Evolutionary conservation across 495 filamentous ascomycete genomes (phyloP).

Genomic region (Penicillium odoratum): DNA sequence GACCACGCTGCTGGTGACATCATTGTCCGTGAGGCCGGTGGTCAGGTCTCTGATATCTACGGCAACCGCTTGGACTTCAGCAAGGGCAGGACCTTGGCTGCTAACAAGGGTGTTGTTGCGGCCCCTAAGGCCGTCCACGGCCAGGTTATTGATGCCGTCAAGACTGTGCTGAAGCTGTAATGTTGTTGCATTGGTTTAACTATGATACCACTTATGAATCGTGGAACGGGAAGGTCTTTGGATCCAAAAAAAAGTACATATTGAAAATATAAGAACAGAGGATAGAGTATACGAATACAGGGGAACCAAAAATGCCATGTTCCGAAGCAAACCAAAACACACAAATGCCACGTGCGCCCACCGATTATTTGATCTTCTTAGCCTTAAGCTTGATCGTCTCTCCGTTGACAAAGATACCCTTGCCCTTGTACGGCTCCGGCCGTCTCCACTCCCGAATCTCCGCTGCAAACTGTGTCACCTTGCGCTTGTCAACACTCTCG

Average conservation of each 20-base stretch:
- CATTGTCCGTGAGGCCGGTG: conserved; percentile 92
- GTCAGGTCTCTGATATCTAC: conserved; percentile 81
- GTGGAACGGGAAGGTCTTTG: conserved; percentile 9
- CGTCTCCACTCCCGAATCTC: conserved; percentile 82
- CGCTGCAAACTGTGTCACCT: conserved; percentile 87
- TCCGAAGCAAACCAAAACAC: conserved; percentile 26
- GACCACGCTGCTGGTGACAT: conserved; percentile 97
- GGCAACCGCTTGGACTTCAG: conserved; percentile 82
- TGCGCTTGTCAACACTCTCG: conserved; percentile 81
- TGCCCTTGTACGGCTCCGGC: conserved; percentile 98
- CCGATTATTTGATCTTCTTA: conserved; percentile 91
- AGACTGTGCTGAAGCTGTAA: conserved; percentile 68
- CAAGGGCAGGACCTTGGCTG: conserved; percentile 77
- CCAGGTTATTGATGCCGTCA: conserved; percentile 78
- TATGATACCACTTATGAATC: conserved; percentile 27
- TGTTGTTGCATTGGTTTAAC: conserved; percentile 17
- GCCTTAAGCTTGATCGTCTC: conserved; percentile 97
- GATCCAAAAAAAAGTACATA: conserved; percentile 40
- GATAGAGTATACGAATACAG: conserved; percentile 45
- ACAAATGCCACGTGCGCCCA: conserved; percentile 19
- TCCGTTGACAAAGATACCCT: conserved; percentile 96
- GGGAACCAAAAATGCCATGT: conserved; percentile 28
- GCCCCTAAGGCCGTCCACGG: conserved; percentile 73
- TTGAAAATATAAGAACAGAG: conserved; percentile 16
- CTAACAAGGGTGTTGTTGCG: conserved; percentile 92